Evolutionary conservation across 768 basidiomycete species (phyloP).

Genomic region (Suillus cothurnatus): DNA sequence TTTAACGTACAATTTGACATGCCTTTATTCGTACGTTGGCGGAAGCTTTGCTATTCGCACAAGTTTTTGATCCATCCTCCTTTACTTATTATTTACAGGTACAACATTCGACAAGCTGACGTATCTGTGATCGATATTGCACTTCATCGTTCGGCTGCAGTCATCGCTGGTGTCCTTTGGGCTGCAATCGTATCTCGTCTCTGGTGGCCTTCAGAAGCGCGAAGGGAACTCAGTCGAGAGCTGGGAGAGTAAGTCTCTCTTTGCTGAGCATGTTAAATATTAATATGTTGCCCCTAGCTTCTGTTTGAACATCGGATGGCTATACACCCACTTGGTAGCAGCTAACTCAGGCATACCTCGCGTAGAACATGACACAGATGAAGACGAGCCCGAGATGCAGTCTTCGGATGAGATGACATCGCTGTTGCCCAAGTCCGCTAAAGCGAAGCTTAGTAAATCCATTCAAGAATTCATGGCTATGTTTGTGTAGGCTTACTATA

Average conservation of each 20-base stretch:
- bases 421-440: conserved; percentile 37
- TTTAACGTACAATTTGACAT: conserved; percentile 89
- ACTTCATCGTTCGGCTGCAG: conserved; percentile 74
- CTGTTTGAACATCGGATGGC: conserved; percentile 90
- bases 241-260: conserved; percentile 74
- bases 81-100: conserved; percentile 44
- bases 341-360: conserved; percentile 78
- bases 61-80: neutral
- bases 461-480: conserved; percentile 92
- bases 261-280: neutral
- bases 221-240: conserved; percentile 81
- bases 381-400: conserved; percentile 9
- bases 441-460: conserved; percentile 56
- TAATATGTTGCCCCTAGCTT: conserved; percentile 52
- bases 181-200: conserved; percentile 84
- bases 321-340: conserved; percentile 90
- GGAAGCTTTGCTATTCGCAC: neutral
- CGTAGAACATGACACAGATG: conserved; percentile 29
- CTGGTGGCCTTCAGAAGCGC: conserved; percentile 96
- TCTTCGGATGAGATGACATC: conserved; percentile 32
- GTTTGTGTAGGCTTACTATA: conserved; percentile 44
- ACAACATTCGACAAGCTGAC: conserved; percentile 71
- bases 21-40: conserved; percentile 57
- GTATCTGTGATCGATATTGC: conserved; percentile 72
- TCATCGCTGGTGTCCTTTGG: conserved; percentile 87